These are phyloP conservation scores for Melampsora abietis-canadensis DNA, from an alignment of 1,284 basidiomycete species.

Conservation along the genomic window DNA sequence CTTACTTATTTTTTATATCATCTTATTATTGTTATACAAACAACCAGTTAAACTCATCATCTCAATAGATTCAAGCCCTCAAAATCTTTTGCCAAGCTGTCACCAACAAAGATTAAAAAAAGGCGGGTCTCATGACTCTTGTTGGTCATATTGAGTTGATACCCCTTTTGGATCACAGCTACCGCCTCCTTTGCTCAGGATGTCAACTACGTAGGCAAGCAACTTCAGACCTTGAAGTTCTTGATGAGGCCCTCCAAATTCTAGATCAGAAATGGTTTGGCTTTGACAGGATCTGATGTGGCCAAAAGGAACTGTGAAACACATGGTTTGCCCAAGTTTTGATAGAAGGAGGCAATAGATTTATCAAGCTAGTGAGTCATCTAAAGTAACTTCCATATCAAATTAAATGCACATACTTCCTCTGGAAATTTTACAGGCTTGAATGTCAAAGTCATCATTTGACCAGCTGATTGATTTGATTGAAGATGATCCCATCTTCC, in stretches of 20 bases:
- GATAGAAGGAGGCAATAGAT: not conserved
- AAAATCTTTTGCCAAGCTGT: too few relatives aligned
- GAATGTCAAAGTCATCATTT: not conserved
- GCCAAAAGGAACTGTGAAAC: not conserved
- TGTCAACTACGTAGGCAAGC: not conserved
- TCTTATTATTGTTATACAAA: too few relatives aligned
- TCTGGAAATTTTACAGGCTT: not conserved
- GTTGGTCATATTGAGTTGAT: too few relatives aligned
- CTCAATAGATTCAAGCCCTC: too few relatives aligned
- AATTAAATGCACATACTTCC: not conserved
- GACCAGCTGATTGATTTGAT: not conserved
- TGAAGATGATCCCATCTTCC: constrained; percentile 6
- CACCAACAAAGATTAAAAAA: too few relatives aligned
- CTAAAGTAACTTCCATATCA: too few relatives aligned
- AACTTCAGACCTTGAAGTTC: not conserved
- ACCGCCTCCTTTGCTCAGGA: too few relatives aligned
- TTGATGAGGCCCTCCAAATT: not conserved
- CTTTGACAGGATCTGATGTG: not conserved
- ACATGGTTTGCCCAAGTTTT: not conserved
- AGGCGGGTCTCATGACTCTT: too few relatives aligned
- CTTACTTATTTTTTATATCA: too few relatives aligned
- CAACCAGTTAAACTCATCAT: too few relatives aligned
- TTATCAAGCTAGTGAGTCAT: not conserved
- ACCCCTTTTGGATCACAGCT: too few relatives aligned
- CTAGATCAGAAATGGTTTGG: not conserved